Evolutionary conservation across 1,284 basidiomycete genomes (phyloP).

Genomic region (Leucoagaricus sp.): DNA sequence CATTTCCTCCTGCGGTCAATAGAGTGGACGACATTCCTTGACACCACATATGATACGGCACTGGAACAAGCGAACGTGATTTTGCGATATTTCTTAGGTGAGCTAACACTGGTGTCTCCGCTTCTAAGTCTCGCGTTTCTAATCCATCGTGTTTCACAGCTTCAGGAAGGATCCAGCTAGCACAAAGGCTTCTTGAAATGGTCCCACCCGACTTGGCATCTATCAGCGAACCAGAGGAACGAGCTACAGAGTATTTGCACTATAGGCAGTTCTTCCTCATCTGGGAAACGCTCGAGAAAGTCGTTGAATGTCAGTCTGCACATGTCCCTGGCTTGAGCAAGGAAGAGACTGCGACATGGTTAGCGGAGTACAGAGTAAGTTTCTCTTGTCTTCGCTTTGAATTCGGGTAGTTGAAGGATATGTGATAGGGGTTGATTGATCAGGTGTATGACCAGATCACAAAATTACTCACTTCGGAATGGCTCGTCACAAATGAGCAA

Average conservation of each 20-base stretch:
- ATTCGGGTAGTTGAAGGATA: neutral
- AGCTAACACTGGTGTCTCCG: conserved; percentile 8
- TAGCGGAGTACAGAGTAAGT: conserved; percentile 61
- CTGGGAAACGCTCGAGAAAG: conserved; percentile 61
- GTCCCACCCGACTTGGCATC: conserved; percentile 67
- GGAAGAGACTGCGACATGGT: conserved; percentile 61
- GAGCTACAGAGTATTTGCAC: conserved; percentile 69
- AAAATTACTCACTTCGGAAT: conserved; percentile 74
- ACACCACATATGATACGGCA: conserved; percentile 75
- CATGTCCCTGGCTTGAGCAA: conserved; percentile 55
- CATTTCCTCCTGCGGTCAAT: conserved; percentile 80
- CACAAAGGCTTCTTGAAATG: conserved; percentile 62
- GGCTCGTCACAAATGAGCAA: conserved; percentile 63
- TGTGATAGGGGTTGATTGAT: conserved; percentile 51
- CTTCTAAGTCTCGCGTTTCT: neutral
- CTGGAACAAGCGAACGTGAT: conserved; percentile 86
- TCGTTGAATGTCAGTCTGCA: conserved; percentile 56
- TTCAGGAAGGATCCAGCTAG: conserved; percentile 72
- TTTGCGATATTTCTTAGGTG: conserved; percentile 85
- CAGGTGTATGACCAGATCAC: conserved; percentile 60
- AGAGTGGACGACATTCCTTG: conserved; percentile 90
- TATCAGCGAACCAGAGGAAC: conserved; percentile 61
- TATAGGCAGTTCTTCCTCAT: conserved; percentile 75
- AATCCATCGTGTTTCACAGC: conserved; percentile 42
- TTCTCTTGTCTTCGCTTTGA: neutral